Evolutionary conservation across 139 green algal species (phyloP), one percentile per base, ranked within the genome.

Genomic region (Micractinium conductrix): DNA sequence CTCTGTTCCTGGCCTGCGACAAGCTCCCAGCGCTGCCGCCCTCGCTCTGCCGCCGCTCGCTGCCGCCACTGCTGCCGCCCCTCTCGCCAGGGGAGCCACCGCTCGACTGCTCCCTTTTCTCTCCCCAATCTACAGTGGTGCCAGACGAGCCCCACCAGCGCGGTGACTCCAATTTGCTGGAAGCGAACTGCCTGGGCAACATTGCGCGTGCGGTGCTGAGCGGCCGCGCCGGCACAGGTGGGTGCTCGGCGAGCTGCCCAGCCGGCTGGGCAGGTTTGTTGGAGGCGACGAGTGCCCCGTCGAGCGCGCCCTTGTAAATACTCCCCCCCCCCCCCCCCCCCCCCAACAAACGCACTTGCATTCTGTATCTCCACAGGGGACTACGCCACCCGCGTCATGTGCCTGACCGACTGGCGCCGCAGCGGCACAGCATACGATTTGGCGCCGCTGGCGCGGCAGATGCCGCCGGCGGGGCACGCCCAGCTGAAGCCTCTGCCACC

Each of bases 131-230:
- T 74, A 62, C 78, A 83, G 78, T 83, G n/a, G 62, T 45, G 9
- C 78, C 78, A 12, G 78, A 83, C 22, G 78, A 83, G 62, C 62
- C 62, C 8, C 76, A 82, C 40, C 76, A 82, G 38, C 60, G 62
- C 8, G 78, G 78, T 28, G 78, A 83, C 78, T 53, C 38, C 0
- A 14, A 60, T n/a, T 42, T 83, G 78, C 33, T 83, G 44, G 78
- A 74, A 22, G 43, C 33, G 6, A 42, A 83, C 43, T 38, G 45
- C 19, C 62, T 83, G 62, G 38, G 30, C 78, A 83, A 74, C 42
- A 83, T 83, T 19, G 78, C 65, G 9, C 55, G 28, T 3, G 26
- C 69, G 21, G 78, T 83, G 78, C 78, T 83, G 78, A 45, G 62
- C n/a, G 62, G 62, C 33, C 62, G 76, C 38, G 24, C 72, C 37